Base-by-base conservation (phyloP, 768 basidiomycete species). In the Leccinum arenicola region DNA sequence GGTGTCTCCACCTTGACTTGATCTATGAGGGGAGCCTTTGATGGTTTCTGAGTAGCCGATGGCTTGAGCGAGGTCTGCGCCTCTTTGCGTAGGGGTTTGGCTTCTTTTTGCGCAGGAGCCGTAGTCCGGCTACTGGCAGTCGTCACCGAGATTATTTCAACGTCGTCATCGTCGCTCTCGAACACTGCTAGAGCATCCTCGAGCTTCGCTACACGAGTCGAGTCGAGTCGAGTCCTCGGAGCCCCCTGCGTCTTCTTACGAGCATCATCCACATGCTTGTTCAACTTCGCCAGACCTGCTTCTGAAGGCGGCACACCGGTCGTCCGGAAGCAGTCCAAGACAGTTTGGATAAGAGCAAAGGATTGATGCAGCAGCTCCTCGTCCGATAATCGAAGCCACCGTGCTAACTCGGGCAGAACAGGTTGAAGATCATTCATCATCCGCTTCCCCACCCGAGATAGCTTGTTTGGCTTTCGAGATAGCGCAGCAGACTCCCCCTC, bases 331-430 rank as follows among this genome's bases (percentile, higher is more conserved):
- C 89, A 85, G 19, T 84, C 82, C 52, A 98, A 77, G 27, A 98
- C 80, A 12, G 85, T 83, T 67, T 91, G 86, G 23, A 98, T 77
- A 21, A 98, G 80, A 52, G 90, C 79, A 63, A 92, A 94, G 0
- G 94, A 89, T 66, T 95, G 93, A 72, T 95, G 88, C 3, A 98
- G 78, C 6, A 97, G 80, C 68, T 98, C 96, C 65, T 88, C 83
- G 73, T 98, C 93, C 12, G 95, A 98, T 36, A 98, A 79, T 25
- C 95, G 87, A 50, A 98, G 76, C 97, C 97, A 99, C 54, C 84
- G 81, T 17, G 87, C 79, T 52, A 96, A 79, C 66, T 93, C 89
- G 3, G 82, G 80, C 52, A 99, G 76, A 61, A 97, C 88, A 31
- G 80, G 82, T 69, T 93, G 87, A 58, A 98, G 79, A 60, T 86